Percentiles rank a stretch among this genome's conserved stretches.
phyloP scores from a whole-genome alignment of 805 yeast genomes.

The Yamadazyma sp. region DNA sequence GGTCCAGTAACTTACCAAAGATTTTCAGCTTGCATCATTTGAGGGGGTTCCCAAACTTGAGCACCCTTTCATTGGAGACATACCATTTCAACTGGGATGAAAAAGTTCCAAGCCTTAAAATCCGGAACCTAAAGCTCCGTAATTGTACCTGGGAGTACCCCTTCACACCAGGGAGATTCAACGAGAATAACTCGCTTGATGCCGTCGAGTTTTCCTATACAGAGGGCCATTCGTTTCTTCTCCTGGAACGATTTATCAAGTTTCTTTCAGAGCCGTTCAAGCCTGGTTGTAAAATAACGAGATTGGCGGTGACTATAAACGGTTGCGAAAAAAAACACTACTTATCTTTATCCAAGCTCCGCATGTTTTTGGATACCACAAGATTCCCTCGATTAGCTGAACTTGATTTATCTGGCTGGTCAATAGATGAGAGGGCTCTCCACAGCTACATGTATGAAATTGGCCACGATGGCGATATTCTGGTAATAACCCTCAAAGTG shows the following conservation, averaged over 20 bases:
- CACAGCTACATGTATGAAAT: not conserved
- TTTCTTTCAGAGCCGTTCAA: conserved; percentile 25
- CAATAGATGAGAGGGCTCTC: conserved; percentile 5
- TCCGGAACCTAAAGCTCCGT: conserved; percentile 24
- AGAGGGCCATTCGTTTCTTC: conserved; percentile 30
- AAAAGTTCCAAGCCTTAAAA: not conserved
- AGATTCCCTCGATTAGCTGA: conserved; percentile 14
- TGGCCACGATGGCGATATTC: not conserved
- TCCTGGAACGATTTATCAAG: conserved; percentile 37
- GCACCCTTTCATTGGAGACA: conserved; percentile 34
- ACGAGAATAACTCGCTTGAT: conserved; percentile 23
- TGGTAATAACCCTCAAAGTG: conserved; percentile 1
- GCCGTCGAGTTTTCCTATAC: conserved; percentile 26
- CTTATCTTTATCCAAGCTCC: conserved; percentile 14
- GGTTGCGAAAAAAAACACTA: conserved; percentile 11
- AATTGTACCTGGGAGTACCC: conserved; percentile 63
- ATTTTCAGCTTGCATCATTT: conserved; percentile 48
- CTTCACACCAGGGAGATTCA: conserved; percentile 42
- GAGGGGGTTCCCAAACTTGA: conserved; percentile 32
- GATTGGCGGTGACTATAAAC: conserved; percentile 16
- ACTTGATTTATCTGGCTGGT: conserved; percentile 18
- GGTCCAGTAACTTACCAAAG: conserved; percentile 18
- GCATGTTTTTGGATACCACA: conserved; percentile 8
- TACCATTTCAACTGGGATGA: conserved; percentile 45
- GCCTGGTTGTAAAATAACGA: conserved; percentile 17